Evolutionary conservation across 1,284 basidiomycete genomes (phyloP).

Genomic region (Golubevia pallescens): DNA sequence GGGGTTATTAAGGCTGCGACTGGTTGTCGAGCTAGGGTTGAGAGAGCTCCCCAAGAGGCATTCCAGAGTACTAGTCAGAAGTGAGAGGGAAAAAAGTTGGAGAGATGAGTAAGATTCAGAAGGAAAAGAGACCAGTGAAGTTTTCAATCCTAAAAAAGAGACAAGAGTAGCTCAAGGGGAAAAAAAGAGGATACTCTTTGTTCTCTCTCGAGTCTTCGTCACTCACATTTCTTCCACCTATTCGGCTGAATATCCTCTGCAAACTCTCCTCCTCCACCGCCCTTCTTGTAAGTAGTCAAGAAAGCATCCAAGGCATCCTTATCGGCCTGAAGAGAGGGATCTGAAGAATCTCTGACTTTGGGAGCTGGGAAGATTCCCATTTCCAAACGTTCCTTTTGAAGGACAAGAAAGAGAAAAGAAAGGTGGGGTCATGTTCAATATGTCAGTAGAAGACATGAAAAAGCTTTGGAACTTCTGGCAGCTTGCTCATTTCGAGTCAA

Average conservation of each 20-base stretch:
- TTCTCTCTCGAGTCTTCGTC: too few relatives aligned
- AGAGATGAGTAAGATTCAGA: too few relatives aligned
- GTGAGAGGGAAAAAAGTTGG: too few relatives aligned
- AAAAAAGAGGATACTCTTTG: too few relatives aligned
- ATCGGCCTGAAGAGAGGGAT: background rate
- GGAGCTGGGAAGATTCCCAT: conserved; percentile 38
- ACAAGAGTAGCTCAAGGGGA: too few relatives aligned
- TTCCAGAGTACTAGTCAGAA: too few relatives aligned
- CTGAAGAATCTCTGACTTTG: background rate
- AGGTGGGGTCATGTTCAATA: too few relatives aligned
- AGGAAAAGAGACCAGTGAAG: too few relatives aligned
- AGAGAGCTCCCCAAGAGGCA: background rate
- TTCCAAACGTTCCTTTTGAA: conserved; percentile 26
- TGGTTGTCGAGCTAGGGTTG: conserved; percentile 35
- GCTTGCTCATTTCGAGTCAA: too few relatives aligned
- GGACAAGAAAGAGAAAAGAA: background rate
- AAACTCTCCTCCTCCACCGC: conserved; percentile 29
- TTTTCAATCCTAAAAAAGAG: too few relatives aligned
- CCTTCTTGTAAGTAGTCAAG: conserved; percentile 17
- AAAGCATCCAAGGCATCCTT: conserved; percentile 16
- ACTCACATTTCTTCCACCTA: conserved; percentile 45
- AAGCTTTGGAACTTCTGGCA: too few relatives aligned
- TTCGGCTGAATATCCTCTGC: conserved; percentile 40
- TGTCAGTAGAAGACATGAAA: too few relatives aligned
- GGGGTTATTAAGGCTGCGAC: conserved; percentile 28